Base-by-base conservation (phyloP, 192 early-diverging fungal species). In the Phlyctochytrium arcticum region DNA sequence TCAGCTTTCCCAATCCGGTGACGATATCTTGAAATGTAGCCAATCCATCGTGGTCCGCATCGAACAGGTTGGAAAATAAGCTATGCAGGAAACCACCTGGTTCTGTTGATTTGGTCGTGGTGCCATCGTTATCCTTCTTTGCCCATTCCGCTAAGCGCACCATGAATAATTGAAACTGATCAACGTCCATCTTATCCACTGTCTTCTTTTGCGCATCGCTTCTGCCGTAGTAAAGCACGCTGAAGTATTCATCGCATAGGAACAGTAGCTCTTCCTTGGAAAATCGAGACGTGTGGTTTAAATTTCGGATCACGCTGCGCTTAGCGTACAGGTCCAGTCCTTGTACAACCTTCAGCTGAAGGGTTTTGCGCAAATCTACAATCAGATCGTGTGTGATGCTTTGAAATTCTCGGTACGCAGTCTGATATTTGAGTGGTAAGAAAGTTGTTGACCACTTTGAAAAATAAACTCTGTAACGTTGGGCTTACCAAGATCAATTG, bases 281-380 rank as follows among this genome's bases (percentile, higher is more conserved):
- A 61, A 98, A 98, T 35, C 83, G 82, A 49, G 83, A 81, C 9
- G 82, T 82, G 48, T 87, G 79, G 19, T 84, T 76, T 31, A 98
- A 77, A 65, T 90, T 90, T 30, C 93, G 85, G 54, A 96, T 79
- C n/a, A 88, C 82, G 5, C 87, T 87, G 62, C 92, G 90, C 64
- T 98, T 98, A 0, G 92, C 90, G 65, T 92, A 98, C 55, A 87
- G 86, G 76, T 93, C 90, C 62, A 98, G 86, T n/a, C 90, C 87
- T 60, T 94, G 92, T 35, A 94, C 88, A 6, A 96, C 90, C 67
- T 89, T 90, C 56, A 96, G 81, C 69, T 95, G 91, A 66, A 91
- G 86, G 23, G 86, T 83, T 44, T 88, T 87, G 35, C 96, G 85
- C 48, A 94, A 72, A 56, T 93, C 90, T 8, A 79, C 79, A 39